Conservation (phyloP, 805 yeast species). For the Starmerella cellae region DNA sequence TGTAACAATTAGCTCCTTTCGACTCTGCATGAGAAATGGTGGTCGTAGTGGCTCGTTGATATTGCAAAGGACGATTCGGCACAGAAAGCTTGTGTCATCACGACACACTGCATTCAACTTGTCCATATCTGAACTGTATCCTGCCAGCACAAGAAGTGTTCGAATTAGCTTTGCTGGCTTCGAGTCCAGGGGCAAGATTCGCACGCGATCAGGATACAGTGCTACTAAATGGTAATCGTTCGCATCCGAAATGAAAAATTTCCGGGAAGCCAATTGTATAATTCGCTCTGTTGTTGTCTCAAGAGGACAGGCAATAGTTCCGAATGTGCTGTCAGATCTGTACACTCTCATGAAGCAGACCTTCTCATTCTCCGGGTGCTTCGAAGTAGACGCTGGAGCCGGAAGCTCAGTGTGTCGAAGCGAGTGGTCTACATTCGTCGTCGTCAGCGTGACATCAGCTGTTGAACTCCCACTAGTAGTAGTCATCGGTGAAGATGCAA, state of each 20-base stretch:
- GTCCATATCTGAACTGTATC: slow-evolving; percentile 14
- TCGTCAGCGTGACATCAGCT: not conserved
- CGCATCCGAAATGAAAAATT: slow-evolving; percentile 34
- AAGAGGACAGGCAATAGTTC: slow-evolving; percentile 67
- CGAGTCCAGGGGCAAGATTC: slow-evolving; percentile 9
- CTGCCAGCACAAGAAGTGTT: slow-evolving; percentile 12
- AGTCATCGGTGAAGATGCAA: not conserved
- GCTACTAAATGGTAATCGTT: slow-evolving; percentile 15
- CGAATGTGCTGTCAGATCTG: slow-evolving; percentile 71
- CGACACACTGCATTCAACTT: slow-evolving; percentile 14
- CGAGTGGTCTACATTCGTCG: not conserved
- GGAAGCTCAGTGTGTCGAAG: slow-evolving; percentile 18
- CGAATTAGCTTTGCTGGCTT: slow-evolving; percentile 14
- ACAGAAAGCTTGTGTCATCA: slow-evolving; percentile 20
- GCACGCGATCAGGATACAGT: slow-evolving; percentile 13
- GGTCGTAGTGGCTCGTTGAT: slow-evolving; percentile 15
- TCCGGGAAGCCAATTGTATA: slow-evolving; percentile 55
- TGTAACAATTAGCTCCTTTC: slow-evolving; percentile 9
- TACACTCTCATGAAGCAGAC: slow-evolving; percentile 47
- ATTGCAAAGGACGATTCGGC: slow-evolving; percentile 18
- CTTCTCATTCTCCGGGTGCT: slow-evolving; percentile 1
- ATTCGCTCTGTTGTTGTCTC: slow-evolving; percentile 68
- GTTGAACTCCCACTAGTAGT: not conserved
- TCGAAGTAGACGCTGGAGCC: not conserved
- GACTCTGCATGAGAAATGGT: slow-evolving; percentile 11